Conservation (phyloP, 2,329 filamentous ascomycete species). For the Eutypa lata region DNA sequence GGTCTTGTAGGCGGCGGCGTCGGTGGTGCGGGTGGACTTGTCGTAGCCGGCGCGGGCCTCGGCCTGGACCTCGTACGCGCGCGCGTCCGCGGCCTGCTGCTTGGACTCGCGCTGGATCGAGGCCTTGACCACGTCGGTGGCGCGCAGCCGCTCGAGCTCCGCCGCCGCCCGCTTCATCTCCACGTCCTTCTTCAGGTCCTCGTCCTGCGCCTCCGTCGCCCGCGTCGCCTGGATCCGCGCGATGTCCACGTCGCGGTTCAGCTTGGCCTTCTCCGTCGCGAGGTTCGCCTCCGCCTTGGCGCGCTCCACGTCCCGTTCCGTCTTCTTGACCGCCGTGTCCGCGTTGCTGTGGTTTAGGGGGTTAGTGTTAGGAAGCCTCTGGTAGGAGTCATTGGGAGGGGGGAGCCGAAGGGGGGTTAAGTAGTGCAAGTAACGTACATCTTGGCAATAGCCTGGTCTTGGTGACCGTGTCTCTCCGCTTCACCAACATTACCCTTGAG, state of each 20-base stretch:
- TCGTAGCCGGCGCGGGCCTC: conserved; percentile 57
- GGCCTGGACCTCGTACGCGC: conserved; percentile 62
- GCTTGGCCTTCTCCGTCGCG: conserved; percentile 67
- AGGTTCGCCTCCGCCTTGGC: conserved; percentile 75
- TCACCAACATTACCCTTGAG: conserved; percentile 71
- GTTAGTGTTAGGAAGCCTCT: background rate
- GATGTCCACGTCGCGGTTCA: conserved; percentile 72
- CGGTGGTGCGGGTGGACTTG: conserved; percentile 48
- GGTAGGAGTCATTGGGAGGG: background rate
- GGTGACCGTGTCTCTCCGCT: conserved; percentile 72
- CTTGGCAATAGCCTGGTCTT: conserved; percentile 83
- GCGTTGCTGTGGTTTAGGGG: conserved; percentile 31
- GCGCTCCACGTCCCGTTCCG: conserved; percentile 78
- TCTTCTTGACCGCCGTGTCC: conserved; percentile 80
- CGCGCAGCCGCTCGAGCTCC: conserved; percentile 76
- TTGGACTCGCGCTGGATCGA: conserved; percentile 65
- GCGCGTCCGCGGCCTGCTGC: conserved; percentile 65
- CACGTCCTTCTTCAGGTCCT: conserved; percentile 75
- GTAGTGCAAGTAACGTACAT: conserved; percentile 44
- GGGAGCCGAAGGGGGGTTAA: background rate
- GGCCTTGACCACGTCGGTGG: conserved; percentile 74
- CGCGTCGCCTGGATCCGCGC: conserved; percentile 72
- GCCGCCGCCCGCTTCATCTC: conserved; percentile 74
- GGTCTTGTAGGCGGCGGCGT: conserved; percentile 50
- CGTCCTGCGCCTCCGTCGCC: conserved; percentile 71